Conservation (phyloP, 2,329 filamentous ascomycete genomes). For the Verticillium klebahnii region DNA sequence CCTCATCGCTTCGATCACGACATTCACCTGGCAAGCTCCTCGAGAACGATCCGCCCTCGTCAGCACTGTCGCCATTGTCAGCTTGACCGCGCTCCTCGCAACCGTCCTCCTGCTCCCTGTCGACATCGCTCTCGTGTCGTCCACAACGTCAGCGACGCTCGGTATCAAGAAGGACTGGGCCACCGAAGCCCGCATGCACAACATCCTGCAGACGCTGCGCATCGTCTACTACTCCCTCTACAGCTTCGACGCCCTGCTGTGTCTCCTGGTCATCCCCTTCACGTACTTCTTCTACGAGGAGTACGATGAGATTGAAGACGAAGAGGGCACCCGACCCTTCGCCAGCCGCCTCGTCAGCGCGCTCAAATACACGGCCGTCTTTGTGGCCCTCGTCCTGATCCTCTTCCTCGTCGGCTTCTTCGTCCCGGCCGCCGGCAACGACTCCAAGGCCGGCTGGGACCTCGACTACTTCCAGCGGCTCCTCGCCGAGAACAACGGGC, state of each 20-base stretch:
- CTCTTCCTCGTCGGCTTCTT: conserved; percentile 94
- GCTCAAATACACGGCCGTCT: conserved; percentile 84
- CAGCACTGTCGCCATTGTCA: conserved; percentile 79
- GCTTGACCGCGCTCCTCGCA: conserved; percentile 80
- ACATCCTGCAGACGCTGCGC: conserved; percentile 75
- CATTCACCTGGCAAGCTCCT: conserved; percentile 86
- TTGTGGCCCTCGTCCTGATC: conserved; percentile 72
- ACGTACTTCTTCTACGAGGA: conserved; percentile 99
- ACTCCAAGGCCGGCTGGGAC: conserved; percentile 64
- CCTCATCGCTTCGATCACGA: conserved; percentile 74
- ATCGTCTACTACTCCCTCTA: conserved; percentile 92
- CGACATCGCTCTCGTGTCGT: conserved; percentile 90
- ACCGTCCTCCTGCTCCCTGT: conserved; percentile 91
- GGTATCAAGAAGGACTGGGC: conserved; percentile 95
- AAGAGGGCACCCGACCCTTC: conserved; percentile 65
- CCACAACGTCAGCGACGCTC: conserved; percentile 69
- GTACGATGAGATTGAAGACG: conserved; percentile 84
- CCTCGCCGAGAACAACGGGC: conserved; percentile 80
- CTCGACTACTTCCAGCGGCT: conserved; percentile 89
- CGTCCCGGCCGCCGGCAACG: conserved; percentile 71
- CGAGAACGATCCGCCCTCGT: conserved; percentile 80
- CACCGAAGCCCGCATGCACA: conserved; percentile 71
- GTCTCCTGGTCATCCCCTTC: conserved; percentile 86
- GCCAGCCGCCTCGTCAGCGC: conserved; percentile 74
- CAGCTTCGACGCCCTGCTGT: conserved; percentile 84